phyloP scores from a whole-genome alignment of 495 filamentous ascomycete species.

The Evansstolkia leycettana region DNA sequence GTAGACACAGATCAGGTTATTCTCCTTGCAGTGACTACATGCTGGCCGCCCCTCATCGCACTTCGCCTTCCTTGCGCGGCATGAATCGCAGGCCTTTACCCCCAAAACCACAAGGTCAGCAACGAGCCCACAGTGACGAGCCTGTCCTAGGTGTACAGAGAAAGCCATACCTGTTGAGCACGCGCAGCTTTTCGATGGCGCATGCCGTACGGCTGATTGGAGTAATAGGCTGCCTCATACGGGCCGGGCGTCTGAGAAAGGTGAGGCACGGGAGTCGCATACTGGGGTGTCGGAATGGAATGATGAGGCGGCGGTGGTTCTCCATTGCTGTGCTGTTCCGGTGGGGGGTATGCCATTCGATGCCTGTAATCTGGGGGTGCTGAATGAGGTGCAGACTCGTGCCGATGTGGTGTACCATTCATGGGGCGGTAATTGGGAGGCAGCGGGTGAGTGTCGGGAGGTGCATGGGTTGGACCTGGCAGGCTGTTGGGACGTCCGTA shows the following conservation, averaged over 20 bases:
- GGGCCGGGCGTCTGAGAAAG: constrained; percentile 15
- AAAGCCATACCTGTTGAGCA: constrained; percentile 26
- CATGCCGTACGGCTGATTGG: constrained; percentile 19
- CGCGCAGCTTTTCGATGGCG: constrained; percentile 31
- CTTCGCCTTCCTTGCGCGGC: constrained; percentile 50
- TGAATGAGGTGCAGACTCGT: constrained; percentile 24
- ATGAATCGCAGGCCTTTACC: constrained; percentile 46
- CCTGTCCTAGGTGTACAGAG: background rate
- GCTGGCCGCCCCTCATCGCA: constrained; percentile 48
- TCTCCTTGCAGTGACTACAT: constrained; percentile 49
- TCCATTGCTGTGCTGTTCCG: constrained; percentile 14
- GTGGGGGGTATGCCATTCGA: constrained; percentile 21
- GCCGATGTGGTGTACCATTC: constrained; percentile 24
- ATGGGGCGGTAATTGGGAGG: constrained; percentile 21
- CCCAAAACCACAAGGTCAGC: no score
- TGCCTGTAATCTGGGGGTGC: constrained; percentile 26
- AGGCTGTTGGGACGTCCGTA: constrained; percentile 25
- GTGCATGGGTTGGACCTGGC: constrained; percentile 18
- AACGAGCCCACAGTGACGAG: background rate
- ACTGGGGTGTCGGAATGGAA: constrained; percentile 16
- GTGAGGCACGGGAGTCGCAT: constrained; percentile 14
- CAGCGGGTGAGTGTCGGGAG: constrained; percentile 9
- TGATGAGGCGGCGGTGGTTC: constrained; percentile 17
- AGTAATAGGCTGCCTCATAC: constrained; percentile 21
- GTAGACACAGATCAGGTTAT: constrained; percentile 41